A percentile compares a stretch with the other conserved stretches of the same genome.
phyloP scores from a whole-genome alignment of 176 grass and related monocot genomes.

The Phoenix dactylifera region DNA sequence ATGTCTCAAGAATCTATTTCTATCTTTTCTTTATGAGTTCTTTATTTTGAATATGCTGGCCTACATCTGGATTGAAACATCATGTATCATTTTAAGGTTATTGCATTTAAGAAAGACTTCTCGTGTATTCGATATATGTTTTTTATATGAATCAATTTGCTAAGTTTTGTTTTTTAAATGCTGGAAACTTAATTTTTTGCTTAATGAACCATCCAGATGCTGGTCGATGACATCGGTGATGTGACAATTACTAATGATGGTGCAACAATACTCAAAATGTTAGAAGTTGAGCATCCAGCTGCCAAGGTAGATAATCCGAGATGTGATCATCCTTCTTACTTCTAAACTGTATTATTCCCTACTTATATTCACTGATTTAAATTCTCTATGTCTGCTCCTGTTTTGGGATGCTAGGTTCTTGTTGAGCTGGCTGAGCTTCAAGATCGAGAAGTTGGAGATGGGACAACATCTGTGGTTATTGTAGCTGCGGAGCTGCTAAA shows the following conservation, averaged over 20 bases:
- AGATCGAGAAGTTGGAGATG: conserved; percentile 91
- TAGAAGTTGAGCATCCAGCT: conserved; percentile 91
- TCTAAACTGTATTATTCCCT: neutral
- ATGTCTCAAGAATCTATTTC: too few relatives aligned
- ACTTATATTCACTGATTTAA: neutral
- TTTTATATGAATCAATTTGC: too few relatives aligned
- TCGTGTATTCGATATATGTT: too few relatives aligned
- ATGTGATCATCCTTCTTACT: too few relatives aligned
- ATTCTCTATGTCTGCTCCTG: conserved; percentile 5
- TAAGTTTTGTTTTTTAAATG: neutral
- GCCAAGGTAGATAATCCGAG: conserved; percentile 47
- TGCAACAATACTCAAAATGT: conserved; percentile 86
- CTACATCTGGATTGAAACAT: too few relatives aligned
- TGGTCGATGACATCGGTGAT: conserved; percentile 92
- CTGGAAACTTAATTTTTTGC: conserved; percentile 21
- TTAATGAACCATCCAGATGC: conserved; percentile 40
- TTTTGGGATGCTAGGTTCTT: conserved; percentile 58
- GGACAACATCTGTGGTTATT: conserved; percentile 79
- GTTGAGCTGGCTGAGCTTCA: conserved; percentile 96
- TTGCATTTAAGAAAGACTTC: too few relatives aligned
- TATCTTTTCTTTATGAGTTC: too few relatives aligned
- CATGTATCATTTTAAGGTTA: too few relatives aligned
- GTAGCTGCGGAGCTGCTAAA: conserved; percentile 84
- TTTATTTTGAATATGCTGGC: too few relatives aligned
- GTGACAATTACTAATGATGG: conserved; percentile 97